These are phyloP conservation scores for Cytospora paraplurivora DNA, from an alignment of 2,329 filamentous ascomycete species.

Conservation along the genomic window DNA sequence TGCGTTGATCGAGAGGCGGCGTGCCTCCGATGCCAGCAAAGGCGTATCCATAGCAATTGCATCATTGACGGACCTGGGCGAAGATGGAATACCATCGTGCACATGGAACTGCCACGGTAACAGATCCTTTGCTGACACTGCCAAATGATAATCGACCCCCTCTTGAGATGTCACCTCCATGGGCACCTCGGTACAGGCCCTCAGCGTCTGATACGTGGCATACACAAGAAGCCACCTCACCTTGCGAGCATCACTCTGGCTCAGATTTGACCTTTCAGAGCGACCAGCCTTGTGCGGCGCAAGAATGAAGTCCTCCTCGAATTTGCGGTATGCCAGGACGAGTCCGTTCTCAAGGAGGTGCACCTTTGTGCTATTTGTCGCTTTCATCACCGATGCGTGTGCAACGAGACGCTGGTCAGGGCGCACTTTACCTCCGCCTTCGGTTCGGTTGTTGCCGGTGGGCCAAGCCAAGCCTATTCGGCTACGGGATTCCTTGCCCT, in stretches of 20 bases:
- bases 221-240: constrained; percentile 80
- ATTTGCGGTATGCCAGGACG: constrained; percentile 68
- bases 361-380: constrained; percentile 48
- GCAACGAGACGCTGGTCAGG: constrained; percentile 52
- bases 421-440: constrained; percentile 43
- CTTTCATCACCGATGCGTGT: constrained; percentile 55
- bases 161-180: constrained; percentile 60
- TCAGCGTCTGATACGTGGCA: constrained; percentile 70
- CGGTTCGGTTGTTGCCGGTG: constrained; percentile 24
- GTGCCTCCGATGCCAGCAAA: constrained; percentile 36
- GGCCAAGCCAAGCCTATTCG: constrained; percentile 44
- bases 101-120: constrained; percentile 49
- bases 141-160: constrained; percentile 59
- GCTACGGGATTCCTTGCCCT: constrained; percentile 22
- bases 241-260: constrained; percentile 69
- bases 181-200: constrained; percentile 63
- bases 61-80: neutral
- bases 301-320: constrained; percentile 63
- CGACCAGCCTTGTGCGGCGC: constrained; percentile 57
- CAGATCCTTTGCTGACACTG: constrained; percentile 45
- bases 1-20: constrained; percentile 24
- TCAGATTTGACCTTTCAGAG: constrained; percentile 51
- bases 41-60: constrained; percentile 29
- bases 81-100: neutral
- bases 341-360: constrained; percentile 53